Evolutionary conservation across 2,329 filamentous ascomycete species (phyloP), one percentile per base, ranked within the genome.

Genomic region (Curvularia hawaiiensis): DNA sequence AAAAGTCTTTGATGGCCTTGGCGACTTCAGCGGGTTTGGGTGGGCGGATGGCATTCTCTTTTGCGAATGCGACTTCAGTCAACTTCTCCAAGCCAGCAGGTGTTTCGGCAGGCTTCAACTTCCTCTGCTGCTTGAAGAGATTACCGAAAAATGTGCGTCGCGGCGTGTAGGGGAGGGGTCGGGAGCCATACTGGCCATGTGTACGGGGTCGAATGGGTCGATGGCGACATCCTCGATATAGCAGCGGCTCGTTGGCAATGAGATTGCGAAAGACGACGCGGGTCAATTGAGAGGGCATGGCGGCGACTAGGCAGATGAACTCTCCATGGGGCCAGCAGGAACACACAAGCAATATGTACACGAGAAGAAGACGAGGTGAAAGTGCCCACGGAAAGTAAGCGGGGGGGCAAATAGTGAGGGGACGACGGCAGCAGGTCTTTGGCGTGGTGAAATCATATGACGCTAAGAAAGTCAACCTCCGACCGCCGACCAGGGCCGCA

Each of bases 41-140:
- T 10, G 86, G 84, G 33, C 91, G 85, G 35, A 87, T 80, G 50
- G 84, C 82, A 54, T 90, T 83, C 50, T 84, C 81, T 64, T 88
- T 79, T 59, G 86, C 84, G 64, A 85, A 85, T 51, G 84, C 80
- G 73, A 91, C 84, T 57, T 90, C 84, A 67, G 90, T 84, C 78
- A 97, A 85, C 16, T 83, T 84, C 62, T 87, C 85, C 68, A 92
- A 85, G 52, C 92, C 92, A 0, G 86, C 89, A 68, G 87, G 90
- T 59, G 88, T 79, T 66, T 87, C 83, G 50, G 87, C 81, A 22
- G 85, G 81, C 72, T 86, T 88, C 43, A 87, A 76, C 57, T 73
- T 74, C 53, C 85, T 82, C 18, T 86, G 83, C 10, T 85, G 78
- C 66, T 87, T 86, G 63, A 90, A 85, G 61, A 90, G 84, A 46